Evolutionary conservation across 2,329 filamentous ascomycete species (phyloP), one percentile per base, ranked within the genome.

Genomic region (Incumbomyces lentus): DNA sequence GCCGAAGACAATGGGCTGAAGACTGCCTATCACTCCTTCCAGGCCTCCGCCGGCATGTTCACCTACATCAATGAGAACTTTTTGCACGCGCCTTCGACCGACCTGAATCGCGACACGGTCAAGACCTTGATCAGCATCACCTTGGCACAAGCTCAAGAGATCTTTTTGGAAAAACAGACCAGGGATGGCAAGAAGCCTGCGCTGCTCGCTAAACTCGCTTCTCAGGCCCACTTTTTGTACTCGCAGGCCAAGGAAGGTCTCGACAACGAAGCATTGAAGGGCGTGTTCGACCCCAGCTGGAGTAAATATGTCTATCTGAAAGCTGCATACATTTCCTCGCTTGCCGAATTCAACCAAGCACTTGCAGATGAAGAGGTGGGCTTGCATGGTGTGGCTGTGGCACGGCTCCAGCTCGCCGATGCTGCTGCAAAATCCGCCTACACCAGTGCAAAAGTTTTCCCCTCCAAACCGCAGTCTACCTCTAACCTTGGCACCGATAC

Each of bases 11-110:
- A 84, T 5, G 90, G 90, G 30, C 77, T 96, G 62, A 98, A 98
- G 70, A 90, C 88, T 12, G 87, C 92, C 14, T 98, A 96, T 63
- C 90, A 98, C 66, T 95, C 89, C 16, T 96, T 96, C 69, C 92
- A 98, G 66, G 92, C 92, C 34, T 89, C 90, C 6, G 92, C 92
- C 8, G 92, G 92, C 69, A 98, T 98, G 92, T 98, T 96, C 66
- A 96, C 90, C 44, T 98, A 98, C 61, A 98, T 98, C 70, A 98
- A 98, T 67, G 92, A 98, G 68, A 98, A 98, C 69, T 98, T 98
- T 63, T 72, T 98, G 31, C 92, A 98, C 60, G 92, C 92, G 1
- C 92, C 93, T 1, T 95, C 89, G 7, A 89, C 86, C n/a, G 92
- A 98, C 61, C 69, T 98, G 40, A 96, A 89, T 63, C 74, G 92